Percentiles rank a stretch among this genome's conserved stretches.
These are phyloP conservation scores for Eragrostis tef DNA, from an alignment of 202 grass and related monocot genomes.

Conservation along the genomic window DNA sequence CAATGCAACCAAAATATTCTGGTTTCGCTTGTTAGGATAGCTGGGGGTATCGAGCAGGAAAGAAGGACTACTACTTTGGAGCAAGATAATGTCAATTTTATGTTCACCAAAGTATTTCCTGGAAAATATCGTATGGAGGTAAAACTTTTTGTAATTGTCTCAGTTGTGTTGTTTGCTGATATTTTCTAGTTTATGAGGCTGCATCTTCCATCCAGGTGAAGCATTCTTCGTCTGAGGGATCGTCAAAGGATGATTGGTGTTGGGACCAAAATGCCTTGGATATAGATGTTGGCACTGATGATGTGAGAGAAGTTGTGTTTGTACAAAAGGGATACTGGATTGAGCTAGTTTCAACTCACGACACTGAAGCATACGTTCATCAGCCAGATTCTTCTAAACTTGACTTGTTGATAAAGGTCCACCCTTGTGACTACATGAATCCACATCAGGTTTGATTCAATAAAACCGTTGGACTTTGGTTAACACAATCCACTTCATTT, in stretches of 20 bases:
- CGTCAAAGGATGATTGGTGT: conserved; percentile 77
- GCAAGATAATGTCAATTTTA: conserved; percentile 69
- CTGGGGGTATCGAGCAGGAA: conserved; percentile 60
- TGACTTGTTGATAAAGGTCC: conserved; percentile 81
- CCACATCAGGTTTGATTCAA: conserved; percentile 18
- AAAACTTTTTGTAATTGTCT: conserved; percentile 36
- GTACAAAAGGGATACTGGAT: conserved; percentile 92
- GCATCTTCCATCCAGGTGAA: conserved; percentile 58
- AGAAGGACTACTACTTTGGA: conserved; percentile 61
- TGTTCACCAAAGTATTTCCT: conserved; percentile 87
- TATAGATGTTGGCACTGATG: conserved; percentile 78
- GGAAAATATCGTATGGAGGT: conserved; percentile 94
- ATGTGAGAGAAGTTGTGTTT: conserved; percentile 81
- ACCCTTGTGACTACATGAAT: conserved; percentile 17
- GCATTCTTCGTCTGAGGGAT: conserved; percentile 48
- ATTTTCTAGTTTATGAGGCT: conserved; percentile 28
- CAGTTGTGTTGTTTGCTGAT: conserved; percentile 5
- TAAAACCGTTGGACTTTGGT: conserved; percentile 24
- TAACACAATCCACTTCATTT: conserved; percentile 40
- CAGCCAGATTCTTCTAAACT: conserved; percentile 75
- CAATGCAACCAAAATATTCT: conserved; percentile 72
- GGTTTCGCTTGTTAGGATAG: conserved; percentile 78
- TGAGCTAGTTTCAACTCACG: conserved; percentile 80
- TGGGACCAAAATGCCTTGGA: conserved; percentile 77
- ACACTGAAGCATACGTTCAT: conserved; percentile 74